Percentiles rank a stretch among this genome's conserved stretches.
These are phyloP conservation scores for Echinosophora koreensis DNA, from an alignment of 306 rosid genomes.

Conservation along the genomic window DNA sequence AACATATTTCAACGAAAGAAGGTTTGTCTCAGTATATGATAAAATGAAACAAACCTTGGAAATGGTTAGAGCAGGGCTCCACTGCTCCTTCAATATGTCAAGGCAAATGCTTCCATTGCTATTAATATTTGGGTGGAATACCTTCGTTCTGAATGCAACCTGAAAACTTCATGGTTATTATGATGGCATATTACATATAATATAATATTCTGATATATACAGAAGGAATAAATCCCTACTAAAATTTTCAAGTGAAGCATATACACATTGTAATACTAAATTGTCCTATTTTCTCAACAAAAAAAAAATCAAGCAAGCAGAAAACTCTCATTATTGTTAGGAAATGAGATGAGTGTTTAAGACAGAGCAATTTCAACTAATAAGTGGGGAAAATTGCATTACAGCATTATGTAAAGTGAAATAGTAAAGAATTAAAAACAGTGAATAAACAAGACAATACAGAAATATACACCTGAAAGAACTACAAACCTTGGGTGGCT, in stretches of 20 bases:
- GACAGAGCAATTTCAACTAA: not conserved
- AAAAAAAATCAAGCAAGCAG: not conserved
- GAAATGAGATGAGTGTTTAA: not conserved
- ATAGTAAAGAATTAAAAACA: not conserved
- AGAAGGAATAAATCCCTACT: not conserved
- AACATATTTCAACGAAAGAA: not conserved
- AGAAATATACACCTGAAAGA: conserved; percentile 3
- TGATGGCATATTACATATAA: not conserved
- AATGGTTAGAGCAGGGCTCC: conserved; percentile 95
- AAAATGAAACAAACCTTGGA: conserved; percentile 67
- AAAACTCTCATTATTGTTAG: not conserved
- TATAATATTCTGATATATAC: not conserved
- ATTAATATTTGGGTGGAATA: conserved; percentile 89
- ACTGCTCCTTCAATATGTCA: conserved; percentile 89
- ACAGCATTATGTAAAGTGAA: conserved; percentile 7
- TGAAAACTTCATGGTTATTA: conserved; percentile 47
- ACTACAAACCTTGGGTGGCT: conserved; percentile 82
- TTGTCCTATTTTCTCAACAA: not conserved
- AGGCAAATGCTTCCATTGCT: conserved; percentile 92
- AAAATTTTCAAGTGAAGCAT: conserved; percentile 2
- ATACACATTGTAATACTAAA: not conserved
- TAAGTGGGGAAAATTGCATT: not conserved
- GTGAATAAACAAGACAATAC: not conserved
- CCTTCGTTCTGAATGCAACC: conserved; percentile 96
- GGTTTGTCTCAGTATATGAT: not conserved